Base-by-base conservation (phyloP, 2,329 filamentous ascomycete genomes). In the Paraconiothyrium brasiliense region DNA sequence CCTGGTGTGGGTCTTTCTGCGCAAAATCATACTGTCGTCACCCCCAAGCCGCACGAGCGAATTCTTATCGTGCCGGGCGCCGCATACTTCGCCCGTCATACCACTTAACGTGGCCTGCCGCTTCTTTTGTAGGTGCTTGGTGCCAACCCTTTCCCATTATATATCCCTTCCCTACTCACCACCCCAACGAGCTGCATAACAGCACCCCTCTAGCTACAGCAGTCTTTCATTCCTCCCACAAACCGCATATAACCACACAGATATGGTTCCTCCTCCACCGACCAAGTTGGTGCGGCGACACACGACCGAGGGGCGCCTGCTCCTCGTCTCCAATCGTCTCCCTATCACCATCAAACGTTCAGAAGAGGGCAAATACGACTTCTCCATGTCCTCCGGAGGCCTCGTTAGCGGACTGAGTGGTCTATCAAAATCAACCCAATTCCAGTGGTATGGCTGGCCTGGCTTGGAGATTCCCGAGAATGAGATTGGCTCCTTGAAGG, bases 361-460 rank as follows among this genome's bases (percentile, higher is more conserved):
- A 57, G 92, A 95, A 56, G 92, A 97, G 84, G 94, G 93, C 73
- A 90, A 91, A 78, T 99, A 97, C 83, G 87, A 90, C 74, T 97
- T 97, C 80, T 93, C 91, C 77, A 97, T 97, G 92, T 98, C 94
- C 50, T 98, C 95, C 1, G 95, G 95, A 60, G 95, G 95, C 44
- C 87, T 99, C 44, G 95, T 98, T 73, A 97, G 93, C 54, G 95
- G 95, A 22, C 85, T 99, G 63, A 97, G 92, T 69, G 95, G 95
- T 30, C 83, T 98, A 61, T 90, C 92, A 72, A 97, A 97, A 81
- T 91, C 92, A 35, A 97, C 93, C 30, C 94, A 90, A 69, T 98
- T 98, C 80, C 92, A 95, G 79, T 99, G 95, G 95, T 98, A 98
- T 80, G 95, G 95, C 69, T 98, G 95, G 94, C 94, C 95, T 0